Base-by-base conservation (phyloP, 2,329 filamentous ascomycete species). In the Penicillium griseofulvum region DNA sequence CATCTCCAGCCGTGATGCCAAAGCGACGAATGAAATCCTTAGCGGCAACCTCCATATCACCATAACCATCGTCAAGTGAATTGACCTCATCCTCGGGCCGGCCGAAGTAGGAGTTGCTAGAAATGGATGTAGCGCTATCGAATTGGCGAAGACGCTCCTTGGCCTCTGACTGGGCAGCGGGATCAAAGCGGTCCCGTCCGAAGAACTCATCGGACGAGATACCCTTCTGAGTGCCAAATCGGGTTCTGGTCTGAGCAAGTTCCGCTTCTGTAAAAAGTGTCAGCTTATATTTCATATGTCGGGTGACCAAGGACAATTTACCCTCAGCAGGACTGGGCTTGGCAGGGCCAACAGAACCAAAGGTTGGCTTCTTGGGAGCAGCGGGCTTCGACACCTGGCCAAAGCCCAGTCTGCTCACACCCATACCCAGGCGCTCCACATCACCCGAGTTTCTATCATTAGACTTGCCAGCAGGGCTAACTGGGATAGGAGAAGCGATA, bases 201-300 rank as follows among this genome's bases (percentile, higher is more conserved):
- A 99, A 99, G 81, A 96, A 99, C 72, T 99, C 94, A 73, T 99
- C 94, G 0, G 92, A 97, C 0, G 91, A 97, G 64, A 99, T 99
- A 65, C 90, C 90, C 80, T 97, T 97, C 74, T 99, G 94, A 41
- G 76, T 77, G 57, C 92, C 93, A 68, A 99, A 99, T 75, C 96
- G 96, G 69, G 84, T 80, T 67, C 90, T 89, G 6, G 92, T 91
- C 70, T 90, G 95, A 68, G 85, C 86, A 68, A 97, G 86, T 52
- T 88, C 87, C 55, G 97, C 91, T 45, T 85, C 83, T 80, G 42
- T 41, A 22, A n/a, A 17, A 42, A 39, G 38, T 36, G 28, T 67
- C 54, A 68, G 56, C 19, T 17, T n/a, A 14, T 47, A 1, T 9
- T 19, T 11, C 7, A 29, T n/a, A 43, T 22, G 24, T 14, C 12